Base-by-base conservation (phyloP, 2,329 filamentous ascomycete genomes). In the Bipolaris oryzae region DNA sequence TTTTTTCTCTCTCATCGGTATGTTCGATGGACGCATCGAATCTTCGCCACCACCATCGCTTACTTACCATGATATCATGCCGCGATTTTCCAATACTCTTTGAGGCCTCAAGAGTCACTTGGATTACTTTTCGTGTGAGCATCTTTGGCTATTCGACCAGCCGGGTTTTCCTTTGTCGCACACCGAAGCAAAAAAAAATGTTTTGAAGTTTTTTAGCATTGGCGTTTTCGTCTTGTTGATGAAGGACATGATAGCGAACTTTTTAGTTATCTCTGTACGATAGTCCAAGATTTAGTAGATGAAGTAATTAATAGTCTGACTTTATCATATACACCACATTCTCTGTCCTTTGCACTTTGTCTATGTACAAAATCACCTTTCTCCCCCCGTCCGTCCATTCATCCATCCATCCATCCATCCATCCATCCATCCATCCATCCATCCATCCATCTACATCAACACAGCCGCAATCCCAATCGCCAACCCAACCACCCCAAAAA, bases 151-250 rank as follows among this genome's bases (percentile, higher is more conserved):
- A 41, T 41, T 31, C 39, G 60, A 47, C 55, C 58, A 64, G 60
- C 62, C 62, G 42, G 62, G 57, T 64, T 64, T 64, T 64, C 60
- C 45, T 64, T 55, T 64, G 62, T 58, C 46, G 55, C 55, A 57
- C 50, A 57, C 43, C 37, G 33, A n/a, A n/a, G n/a, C n/a, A n/a
- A 31, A 28, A 28, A 49, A 49, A 31, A 20, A n/a, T 50, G 45
- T 31, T 35, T 34, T 49, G 21, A 15, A 7, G 21, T 23, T 21
- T 21, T 53, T 48, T 38, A 51, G 54, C 50, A 57, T 48, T 34
- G 50, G 54, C 54, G 54, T 56, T 52, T 43, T 28, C 9, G 21
- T 28, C 18, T 6, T n/a, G 5, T 38, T 18, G 35, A 28, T 28
- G 7, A 6, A 9, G 25, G 20, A 20, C 10, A 25, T 7, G 31